phyloP scores from a whole-genome alignment of 306 rosid genomes.

The Glycyrrhiza uralensis region DNA sequence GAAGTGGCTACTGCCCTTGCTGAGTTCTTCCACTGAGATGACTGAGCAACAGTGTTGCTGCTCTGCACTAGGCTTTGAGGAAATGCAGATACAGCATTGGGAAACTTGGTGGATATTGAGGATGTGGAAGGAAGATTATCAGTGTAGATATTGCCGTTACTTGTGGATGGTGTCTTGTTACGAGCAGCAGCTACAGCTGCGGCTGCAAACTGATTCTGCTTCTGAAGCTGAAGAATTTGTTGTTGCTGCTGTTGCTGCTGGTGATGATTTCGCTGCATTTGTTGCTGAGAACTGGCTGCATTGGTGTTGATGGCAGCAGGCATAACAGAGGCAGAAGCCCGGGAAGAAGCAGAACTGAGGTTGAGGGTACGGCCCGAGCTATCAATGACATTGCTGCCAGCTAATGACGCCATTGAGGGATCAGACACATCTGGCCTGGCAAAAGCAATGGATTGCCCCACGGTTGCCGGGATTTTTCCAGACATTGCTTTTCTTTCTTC shows the following conservation, averaged over 20 bases:
- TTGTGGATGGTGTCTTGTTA: constrained; percentile 55
- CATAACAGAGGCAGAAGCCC: constrained; percentile 53
- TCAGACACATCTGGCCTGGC: constrained; percentile 70
- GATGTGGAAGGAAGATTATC: constrained; percentile 70
- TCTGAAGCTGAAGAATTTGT: constrained; percentile 63
- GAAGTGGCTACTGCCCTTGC: constrained; percentile 48
- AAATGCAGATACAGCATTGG: constrained; percentile 63
- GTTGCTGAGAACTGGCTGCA: constrained; percentile 61
- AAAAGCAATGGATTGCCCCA: constrained; percentile 82
- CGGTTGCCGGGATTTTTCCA: constrained; percentile 51
- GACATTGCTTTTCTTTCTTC: constrained; percentile 67
- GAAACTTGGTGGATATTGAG: constrained; percentile 67
- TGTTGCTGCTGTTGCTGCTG: constrained; percentile 57
- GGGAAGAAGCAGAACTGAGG: constrained; percentile 51
- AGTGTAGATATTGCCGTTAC: constrained; percentile 65
- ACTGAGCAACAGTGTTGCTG: constrained; percentile 62
- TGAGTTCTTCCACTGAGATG: constrained; percentile 90
- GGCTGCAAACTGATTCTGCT: constrained; percentile 54
- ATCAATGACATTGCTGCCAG: constrained; percentile 64
- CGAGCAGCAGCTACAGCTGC: constrained; percentile 50
- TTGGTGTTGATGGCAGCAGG: constrained; percentile 40
- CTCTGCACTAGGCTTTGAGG: constrained; percentile 73
- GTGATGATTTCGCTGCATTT: constrained; percentile 54
- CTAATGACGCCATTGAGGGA: constrained; percentile 40
- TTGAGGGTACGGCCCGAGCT: constrained; percentile 62